Evolutionary conservation across 192 early-diverging fungal genomes (phyloP).

Genomic region (Lunasporangiospora selenospora): DNA sequence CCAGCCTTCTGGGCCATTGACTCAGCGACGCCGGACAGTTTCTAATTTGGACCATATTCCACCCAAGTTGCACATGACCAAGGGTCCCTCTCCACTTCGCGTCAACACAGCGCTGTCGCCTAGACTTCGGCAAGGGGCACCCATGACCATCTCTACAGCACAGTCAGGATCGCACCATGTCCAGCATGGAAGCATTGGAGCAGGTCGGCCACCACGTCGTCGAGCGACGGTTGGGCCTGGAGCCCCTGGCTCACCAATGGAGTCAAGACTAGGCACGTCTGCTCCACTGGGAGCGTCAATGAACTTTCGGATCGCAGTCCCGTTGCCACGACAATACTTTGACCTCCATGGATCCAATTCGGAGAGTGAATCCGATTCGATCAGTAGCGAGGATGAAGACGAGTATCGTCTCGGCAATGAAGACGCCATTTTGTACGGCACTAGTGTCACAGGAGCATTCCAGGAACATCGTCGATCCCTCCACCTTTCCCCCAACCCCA

Average conservation of each 20-base stretch:
- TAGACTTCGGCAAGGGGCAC: conserved; percentile 18
- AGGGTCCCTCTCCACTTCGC: neutral
- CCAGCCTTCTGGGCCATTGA: conserved; percentile 1
- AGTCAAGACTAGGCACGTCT: conserved; percentile 25
- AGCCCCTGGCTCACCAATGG: conserved; percentile 5
- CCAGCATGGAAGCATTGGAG: too few species aligned
- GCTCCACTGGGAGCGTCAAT: conserved; percentile 30
- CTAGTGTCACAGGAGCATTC: conserved; percentile 4
- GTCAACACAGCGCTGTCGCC: conserved; percentile 27
- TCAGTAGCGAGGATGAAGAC: conserved; percentile 43
- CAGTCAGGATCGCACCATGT: too few species aligned
- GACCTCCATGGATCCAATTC: conserved; percentile 17
- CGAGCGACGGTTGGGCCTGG: neutral
- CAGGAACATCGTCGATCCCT: too few species aligned
- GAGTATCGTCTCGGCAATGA: conserved; percentile 29
- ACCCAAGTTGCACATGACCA: neutral
- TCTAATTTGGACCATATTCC: conserved; percentile 11
- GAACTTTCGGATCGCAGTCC: conserved; percentile 39
- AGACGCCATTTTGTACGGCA: conserved; percentile 25
- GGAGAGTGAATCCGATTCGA: conserved; percentile 42
- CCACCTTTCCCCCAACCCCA: too few species aligned
- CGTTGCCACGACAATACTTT: conserved; percentile 33
- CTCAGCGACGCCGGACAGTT: conserved; percentile 29
- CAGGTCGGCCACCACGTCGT: neutral
- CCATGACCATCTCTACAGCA: conserved; percentile 5